A percentile compares a stretch with the other conserved stretches of the same genome.
Conservation (phyloP, 2,329 filamentous ascomycete species). For the Huntiella bhutanensis region DNA sequence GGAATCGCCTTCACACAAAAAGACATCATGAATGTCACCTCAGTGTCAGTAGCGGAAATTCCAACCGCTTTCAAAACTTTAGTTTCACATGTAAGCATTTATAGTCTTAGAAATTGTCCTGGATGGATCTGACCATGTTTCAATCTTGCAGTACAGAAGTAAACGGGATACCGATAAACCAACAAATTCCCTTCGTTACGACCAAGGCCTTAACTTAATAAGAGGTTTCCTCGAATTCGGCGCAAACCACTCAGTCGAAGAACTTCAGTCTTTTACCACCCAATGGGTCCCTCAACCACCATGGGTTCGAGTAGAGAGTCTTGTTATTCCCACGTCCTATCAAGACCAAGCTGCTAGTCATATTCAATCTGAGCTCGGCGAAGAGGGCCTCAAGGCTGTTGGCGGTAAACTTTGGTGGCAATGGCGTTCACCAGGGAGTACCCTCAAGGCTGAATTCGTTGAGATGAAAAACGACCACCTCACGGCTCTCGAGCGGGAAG, state of each 20-base stretch:
- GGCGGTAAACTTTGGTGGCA: constrained; percentile 81
- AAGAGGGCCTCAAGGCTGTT: constrained; percentile 51
- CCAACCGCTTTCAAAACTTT: constrained; percentile 77
- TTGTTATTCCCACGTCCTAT: constrained; percentile 44
- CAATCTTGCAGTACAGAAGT: constrained; percentile 50
- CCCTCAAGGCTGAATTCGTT: constrained; percentile 77
- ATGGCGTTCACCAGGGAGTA: constrained; percentile 51
- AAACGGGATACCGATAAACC: constrained; percentile 49
- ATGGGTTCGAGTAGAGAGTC: constrained; percentile 65
- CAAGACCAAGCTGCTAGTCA: constrained; percentile 46
- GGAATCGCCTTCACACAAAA: background rate
- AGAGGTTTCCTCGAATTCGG: constrained; percentile 71
- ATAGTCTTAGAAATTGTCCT: background rate
- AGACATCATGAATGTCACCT: constrained; percentile 43
- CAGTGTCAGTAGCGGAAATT: constrained; percentile 66
- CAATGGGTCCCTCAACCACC: constrained; percentile 81
- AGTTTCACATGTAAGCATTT: constrained; percentile 53
- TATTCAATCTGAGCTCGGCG: constrained; percentile 57
- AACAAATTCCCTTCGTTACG: constrained; percentile 80
- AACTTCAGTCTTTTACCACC: constrained; percentile 74
- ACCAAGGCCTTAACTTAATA: constrained; percentile 76
- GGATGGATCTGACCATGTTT: background rate
- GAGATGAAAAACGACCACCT: constrained; percentile 73
- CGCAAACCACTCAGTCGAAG: constrained; percentile 79
- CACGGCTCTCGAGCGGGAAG: background rate